A percentile compares a stretch with the other conserved stretches of the same genome.
phyloP scores from a whole-genome alignment of 257 asterid species.

The Solanum neorickii region DNA sequence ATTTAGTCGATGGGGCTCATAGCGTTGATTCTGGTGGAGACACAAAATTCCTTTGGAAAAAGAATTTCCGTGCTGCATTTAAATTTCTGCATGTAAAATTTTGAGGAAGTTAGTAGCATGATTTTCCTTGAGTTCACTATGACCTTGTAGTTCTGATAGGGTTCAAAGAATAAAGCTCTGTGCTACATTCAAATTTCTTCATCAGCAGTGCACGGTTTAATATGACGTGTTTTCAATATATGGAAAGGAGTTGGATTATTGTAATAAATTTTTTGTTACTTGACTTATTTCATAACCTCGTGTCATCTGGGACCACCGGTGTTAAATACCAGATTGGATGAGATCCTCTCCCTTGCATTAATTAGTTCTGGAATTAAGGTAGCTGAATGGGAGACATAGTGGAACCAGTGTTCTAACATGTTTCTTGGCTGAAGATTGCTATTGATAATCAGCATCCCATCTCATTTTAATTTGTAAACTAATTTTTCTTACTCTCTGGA shows the following conservation, averaged over 20 bases:
- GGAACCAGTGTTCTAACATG: background rate
- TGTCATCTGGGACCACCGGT: background rate
- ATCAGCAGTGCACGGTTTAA: background rate
- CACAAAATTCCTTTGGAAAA: background rate
- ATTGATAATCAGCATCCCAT: background rate
- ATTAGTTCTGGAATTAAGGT: background rate
- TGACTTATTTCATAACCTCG: background rate
- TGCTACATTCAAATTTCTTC: background rate
- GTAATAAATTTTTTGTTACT: background rate
- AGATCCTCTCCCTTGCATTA: background rate
- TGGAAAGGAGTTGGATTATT: background rate
- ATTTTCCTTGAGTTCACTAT: background rate
- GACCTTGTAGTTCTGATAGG: background rate
- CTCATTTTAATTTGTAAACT: background rate
- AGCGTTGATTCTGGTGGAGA: background rate
- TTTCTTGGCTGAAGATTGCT: background rate
- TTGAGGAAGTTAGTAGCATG: background rate
- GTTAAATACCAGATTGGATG: background rate
- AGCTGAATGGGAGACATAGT: background rate
- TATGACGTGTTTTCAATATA: background rate
- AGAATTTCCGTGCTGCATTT: background rate
- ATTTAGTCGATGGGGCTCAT: background rate
- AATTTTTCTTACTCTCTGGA: background rate
- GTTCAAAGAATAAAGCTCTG: background rate
- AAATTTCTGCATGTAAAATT: background rate